Evolutionary conservation across 1,284 basidiomycete species (phyloP).

Genomic region (Peniophora sp.): DNA sequence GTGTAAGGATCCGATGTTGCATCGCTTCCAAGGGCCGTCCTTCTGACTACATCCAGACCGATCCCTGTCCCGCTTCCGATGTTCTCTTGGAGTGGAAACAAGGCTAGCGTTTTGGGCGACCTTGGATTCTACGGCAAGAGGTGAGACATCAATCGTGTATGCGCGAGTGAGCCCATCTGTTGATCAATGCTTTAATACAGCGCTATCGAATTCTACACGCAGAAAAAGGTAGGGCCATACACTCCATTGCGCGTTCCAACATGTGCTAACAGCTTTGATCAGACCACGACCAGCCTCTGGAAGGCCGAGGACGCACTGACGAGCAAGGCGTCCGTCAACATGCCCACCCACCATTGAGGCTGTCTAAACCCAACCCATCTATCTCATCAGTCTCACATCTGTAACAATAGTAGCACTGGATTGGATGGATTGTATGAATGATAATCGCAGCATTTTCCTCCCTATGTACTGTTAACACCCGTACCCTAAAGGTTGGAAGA

Average conservation of each 20-base stretch:
- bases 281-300: constrained; percentile 83
- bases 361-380: constrained; percentile 22
- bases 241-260: background rate
- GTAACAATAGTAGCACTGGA: background rate
- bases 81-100: constrained; percentile 92
- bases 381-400: background rate
- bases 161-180: too few relatives aligned
- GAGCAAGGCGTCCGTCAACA: constrained; percentile 70
- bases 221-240: constrained; percentile 57
- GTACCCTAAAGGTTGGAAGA: background rate
- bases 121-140: constrained; percentile 86
- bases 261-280: constrained; percentile 1
- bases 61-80: constrained; percentile 88
- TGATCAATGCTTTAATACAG: constrained; percentile 24
- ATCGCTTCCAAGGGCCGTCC: too few relatives aligned
- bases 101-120: constrained; percentile 84
- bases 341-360: constrained; percentile 81
- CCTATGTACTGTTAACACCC: too few relatives aligned
- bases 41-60: constrained; percentile 26
- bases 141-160: constrained; percentile 28
- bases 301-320: constrained; percentile 74
- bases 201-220: constrained; percentile 87
- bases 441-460: too few relatives aligned
- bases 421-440: background rate
- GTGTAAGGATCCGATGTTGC: constrained; percentile 27